phyloP scores from a whole-genome alignment of 345 rosid genomes.

The Trapa incisa region DNA sequence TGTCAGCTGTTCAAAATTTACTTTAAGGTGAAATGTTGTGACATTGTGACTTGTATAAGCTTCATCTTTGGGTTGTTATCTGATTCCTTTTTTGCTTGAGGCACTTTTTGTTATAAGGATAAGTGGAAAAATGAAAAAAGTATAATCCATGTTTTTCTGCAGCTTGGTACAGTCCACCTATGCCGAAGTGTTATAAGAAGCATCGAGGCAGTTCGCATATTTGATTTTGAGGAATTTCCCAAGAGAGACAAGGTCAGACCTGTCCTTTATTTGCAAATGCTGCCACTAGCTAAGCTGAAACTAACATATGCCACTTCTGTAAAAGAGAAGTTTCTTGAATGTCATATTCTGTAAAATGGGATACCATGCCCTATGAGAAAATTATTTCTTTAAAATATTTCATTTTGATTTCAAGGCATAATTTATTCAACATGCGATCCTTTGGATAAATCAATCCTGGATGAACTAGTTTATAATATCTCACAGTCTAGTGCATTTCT shows the following conservation, averaged over 20 bases:
- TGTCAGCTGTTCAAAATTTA: constrained; percentile 91
- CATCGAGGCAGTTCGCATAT: constrained; percentile 90
- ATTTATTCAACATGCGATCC: too few relatives aligned
- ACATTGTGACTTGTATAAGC: background rate
- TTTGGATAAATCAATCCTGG: too few relatives aligned
- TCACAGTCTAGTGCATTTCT: background rate
- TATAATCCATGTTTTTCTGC: constrained; percentile 13
- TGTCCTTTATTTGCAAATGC: background rate
- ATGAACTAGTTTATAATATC: background rate
- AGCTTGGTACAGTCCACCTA: constrained; percentile 98
- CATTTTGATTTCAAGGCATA: too few relatives aligned
- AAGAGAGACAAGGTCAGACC: constrained; percentile 65
- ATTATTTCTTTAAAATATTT: too few relatives aligned
- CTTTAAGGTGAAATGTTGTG: constrained; percentile 52
- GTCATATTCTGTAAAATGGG: too few relatives aligned
- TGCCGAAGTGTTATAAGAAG: constrained; percentile 98
- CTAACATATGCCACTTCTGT: too few relatives aligned
- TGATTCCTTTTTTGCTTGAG: background rate
- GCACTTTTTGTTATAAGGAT: background rate
- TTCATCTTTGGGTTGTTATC: background rate
- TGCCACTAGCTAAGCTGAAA: too few relatives aligned
- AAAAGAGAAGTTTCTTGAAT: too few relatives aligned
- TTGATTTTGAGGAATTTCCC: constrained; percentile 95
- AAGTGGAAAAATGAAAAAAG: background rate
- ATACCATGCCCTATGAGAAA: too few relatives aligned